Conservation (phyloP, 306 rosid species). For the Inga laurina region DNA sequence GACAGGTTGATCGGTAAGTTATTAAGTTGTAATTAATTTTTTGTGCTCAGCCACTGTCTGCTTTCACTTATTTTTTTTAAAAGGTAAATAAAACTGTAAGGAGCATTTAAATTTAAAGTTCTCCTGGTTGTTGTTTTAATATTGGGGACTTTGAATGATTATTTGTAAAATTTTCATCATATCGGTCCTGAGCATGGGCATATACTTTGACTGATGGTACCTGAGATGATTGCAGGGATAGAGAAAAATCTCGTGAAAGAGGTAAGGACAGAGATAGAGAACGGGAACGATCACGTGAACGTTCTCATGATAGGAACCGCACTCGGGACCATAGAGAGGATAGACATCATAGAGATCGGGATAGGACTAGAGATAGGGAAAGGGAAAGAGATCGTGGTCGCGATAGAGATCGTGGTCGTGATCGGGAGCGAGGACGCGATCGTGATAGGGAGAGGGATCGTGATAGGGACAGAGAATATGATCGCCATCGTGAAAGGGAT, state of each 20-base stretch:
- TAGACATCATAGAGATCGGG: slow-evolving; percentile 89
- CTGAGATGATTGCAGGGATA: slow-evolving; percentile 60
- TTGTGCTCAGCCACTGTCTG: slow-evolving; percentile 1
- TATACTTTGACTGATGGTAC: slow-evolving; percentile 27
- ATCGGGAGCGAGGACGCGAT: slow-evolving; percentile 62
- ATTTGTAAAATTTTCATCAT: background rate
- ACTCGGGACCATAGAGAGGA: slow-evolving; percentile 92
- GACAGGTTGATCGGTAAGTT: slow-evolving; percentile 71
- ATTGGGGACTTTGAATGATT: background rate
- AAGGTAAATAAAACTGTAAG: background rate
- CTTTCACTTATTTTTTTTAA: background rate
- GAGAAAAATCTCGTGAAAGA: slow-evolving; percentile 89
- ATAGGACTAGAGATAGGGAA: slow-evolving; percentile 64
- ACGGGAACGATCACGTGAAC: slow-evolving; percentile 68
- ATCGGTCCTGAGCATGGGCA: background rate
- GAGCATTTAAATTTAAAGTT: background rate
- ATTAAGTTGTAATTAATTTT: slow-evolving; percentile 2
- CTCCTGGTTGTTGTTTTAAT: background rate
- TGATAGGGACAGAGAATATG: slow-evolving; percentile 64
- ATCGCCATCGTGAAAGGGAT: slow-evolving; percentile 73
- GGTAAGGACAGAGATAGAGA: slow-evolving; percentile 77
- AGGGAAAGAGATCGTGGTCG: slow-evolving; percentile 78
- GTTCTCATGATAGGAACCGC: slow-evolving; percentile 70
- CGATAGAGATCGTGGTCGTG: slow-evolving; percentile 68
- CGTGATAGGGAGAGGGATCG: slow-evolving; percentile 61